Evolutionary conservation across 495 filamentous ascomycete species (phyloP).

Genomic region (Rhizodiscina lignyota): DNA sequence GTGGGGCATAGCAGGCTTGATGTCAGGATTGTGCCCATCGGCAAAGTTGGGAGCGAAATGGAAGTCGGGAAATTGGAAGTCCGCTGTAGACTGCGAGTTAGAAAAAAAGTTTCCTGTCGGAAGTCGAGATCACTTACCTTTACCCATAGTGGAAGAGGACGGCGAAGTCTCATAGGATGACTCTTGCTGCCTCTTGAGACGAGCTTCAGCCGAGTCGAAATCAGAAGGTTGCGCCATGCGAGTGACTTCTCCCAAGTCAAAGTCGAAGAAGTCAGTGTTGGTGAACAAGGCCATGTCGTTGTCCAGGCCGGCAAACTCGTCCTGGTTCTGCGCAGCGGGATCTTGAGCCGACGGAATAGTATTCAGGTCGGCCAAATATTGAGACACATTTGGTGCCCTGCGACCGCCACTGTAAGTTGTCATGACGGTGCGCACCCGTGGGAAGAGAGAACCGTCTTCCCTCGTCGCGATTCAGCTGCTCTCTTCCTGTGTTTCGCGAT

Average conservation of each 20-base stretch:
- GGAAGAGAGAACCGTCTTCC: no score
- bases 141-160: no score
- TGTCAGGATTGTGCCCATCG: slow-evolving; percentile 2
- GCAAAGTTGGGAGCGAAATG: slow-evolving; percentile 7
- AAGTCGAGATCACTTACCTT: no score
- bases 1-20: slow-evolving; percentile 1
- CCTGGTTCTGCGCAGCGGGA: slow-evolving; percentile 36
- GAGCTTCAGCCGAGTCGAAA: slow-evolving; percentile 1
- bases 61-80: slow-evolving; percentile 18
- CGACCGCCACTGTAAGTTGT: no score
- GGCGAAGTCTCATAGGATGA: no score
- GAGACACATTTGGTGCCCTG: slow-evolving; percentile 65
- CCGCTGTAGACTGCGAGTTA: slow-evolving; percentile 15
- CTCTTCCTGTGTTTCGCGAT: no score
- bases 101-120: no score
- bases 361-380: slow-evolving; percentile 79
- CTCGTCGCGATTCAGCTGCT: no score
- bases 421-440: no score
- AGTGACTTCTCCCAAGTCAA: slow-evolving; percentile 33
- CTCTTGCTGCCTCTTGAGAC: slow-evolving; percentile 1
- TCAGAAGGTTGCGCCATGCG: slow-evolving; percentile 1
- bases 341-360: slow-evolving; percentile 53
- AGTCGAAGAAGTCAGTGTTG: slow-evolving; percentile 87
- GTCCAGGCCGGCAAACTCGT: slow-evolving; percentile 45
- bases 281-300: slow-evolving; percentile 79